Evolutionary conservation across 352 stramenopile species (phyloP).

Genomic region (Globisporangium echinulatum): DNA sequence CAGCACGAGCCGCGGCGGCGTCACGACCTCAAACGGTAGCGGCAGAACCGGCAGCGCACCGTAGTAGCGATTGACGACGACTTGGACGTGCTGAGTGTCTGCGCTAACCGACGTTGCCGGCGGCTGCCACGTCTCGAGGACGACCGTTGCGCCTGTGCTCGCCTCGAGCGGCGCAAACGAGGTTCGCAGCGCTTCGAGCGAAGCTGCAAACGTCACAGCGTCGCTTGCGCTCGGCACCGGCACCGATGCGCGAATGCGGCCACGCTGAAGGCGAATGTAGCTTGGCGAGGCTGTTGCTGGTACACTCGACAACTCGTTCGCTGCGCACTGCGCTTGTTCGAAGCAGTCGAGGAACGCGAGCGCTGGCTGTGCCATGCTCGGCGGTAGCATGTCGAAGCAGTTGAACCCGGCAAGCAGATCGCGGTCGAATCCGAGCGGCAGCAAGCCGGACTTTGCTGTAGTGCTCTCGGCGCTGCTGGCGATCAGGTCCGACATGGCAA

Average conservation of each 20-base stretch:
- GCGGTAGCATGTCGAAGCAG: not conserved
- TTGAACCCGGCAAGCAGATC: not conserved
- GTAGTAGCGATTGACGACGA: slow-evolving; percentile 6
- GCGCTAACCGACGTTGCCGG: not conserved
- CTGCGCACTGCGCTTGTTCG: slow-evolving; percentile 8
- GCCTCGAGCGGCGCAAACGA: not conserved
- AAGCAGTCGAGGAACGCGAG: slow-evolving; percentile 8
- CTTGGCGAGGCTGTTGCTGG: not conserved
- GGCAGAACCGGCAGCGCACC: slow-evolving; percentile 1
- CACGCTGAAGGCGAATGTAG: slow-evolving; percentile 10
- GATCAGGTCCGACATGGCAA: not conserved
- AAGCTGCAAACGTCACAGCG: not conserved
- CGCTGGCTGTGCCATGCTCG: not conserved
- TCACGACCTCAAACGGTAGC: not conserved
- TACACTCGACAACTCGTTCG: not conserved
- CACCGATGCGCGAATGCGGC: not conserved
- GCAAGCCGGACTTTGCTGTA: not conserved
- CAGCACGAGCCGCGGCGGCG: not conserved
- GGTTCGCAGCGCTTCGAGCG: slow-evolving; percentile 1
- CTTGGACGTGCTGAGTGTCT: slow-evolving; percentile 3
- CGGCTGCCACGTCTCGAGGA: not conserved
- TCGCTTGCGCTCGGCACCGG: not conserved
- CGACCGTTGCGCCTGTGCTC: no score
- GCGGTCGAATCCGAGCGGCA: not conserved
- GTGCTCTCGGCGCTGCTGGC: not conserved